phyloP scores from a whole-genome alignment of 2,329 filamentous ascomycete species.

The Helminthosporium solani region DNA sequence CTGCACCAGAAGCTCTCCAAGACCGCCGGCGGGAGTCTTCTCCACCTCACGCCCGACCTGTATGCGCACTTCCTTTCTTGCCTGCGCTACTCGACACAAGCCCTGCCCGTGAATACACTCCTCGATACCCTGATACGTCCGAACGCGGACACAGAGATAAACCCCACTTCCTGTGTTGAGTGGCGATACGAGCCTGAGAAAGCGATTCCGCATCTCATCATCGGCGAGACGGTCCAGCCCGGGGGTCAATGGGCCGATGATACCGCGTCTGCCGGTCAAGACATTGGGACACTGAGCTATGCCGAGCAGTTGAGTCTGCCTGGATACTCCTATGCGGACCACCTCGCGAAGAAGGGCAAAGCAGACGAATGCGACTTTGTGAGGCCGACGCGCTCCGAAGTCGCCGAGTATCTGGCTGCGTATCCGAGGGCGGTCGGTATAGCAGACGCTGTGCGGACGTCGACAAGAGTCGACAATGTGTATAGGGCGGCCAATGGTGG shows the following conservation, averaged over 20 bases:
- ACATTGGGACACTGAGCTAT: slow-evolving; percentile 62
- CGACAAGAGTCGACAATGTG: slow-evolving; percentile 46
- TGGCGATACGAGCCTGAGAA: slow-evolving; percentile 56
- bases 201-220: slow-evolving; percentile 55
- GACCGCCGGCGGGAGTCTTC: slow-evolving; percentile 44
- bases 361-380: slow-evolving; percentile 50
- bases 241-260: slow-evolving; percentile 63
- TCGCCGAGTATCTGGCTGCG: slow-evolving; percentile 56
- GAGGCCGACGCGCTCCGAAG: slow-evolving; percentile 55
- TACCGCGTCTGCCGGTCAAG: slow-evolving; percentile 52
- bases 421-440: slow-evolving; percentile 58
- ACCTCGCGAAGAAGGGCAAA: slow-evolving; percentile 46
- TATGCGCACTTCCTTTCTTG: slow-evolving; percentile 61
- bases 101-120: slow-evolving; percentile 60
- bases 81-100: slow-evolving; percentile 62
- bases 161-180: slow-evolving; percentile 53
- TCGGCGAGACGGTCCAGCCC: slow-evolving; percentile 53
- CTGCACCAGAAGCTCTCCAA: slow-evolving; percentile 57
- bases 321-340: slow-evolving; percentile 58
- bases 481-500: slow-evolving; percentile 44
- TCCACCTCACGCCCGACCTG: slow-evolving; percentile 52
- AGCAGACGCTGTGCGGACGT: slow-evolving; percentile 48
- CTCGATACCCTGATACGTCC: slow-evolving; percentile 61
- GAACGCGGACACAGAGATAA: slow-evolving; percentile 59
- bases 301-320: slow-evolving; percentile 62